Percentiles rank a stretch among this genome's conserved stretches.
These are phyloP conservation scores for Aspergillus cejpii DNA, from an alignment of 2,329 filamentous ascomycete species.

Conservation along the genomic window DNA sequence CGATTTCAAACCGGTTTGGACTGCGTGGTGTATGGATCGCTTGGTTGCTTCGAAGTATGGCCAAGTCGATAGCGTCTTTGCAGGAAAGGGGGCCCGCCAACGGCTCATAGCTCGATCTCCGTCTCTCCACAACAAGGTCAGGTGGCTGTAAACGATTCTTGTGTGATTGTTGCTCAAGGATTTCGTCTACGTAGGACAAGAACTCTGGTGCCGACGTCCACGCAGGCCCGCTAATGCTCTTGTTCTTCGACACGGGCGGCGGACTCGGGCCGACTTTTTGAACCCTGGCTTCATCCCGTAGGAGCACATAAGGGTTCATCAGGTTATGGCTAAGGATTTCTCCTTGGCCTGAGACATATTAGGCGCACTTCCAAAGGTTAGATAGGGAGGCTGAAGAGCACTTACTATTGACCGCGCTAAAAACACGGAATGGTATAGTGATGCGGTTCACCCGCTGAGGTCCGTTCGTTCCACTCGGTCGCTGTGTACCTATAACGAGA, in stretches of 20 bases:
- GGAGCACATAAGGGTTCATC: conserved; percentile 85
- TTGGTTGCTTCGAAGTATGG: conserved; percentile 76
- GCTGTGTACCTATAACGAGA: conserved; percentile 83
- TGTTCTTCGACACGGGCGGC: conserved; percentile 36
- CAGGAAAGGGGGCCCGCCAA: conserved; percentile 52
- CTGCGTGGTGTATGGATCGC: conserved; percentile 64
- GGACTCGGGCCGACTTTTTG: conserved; percentile 43
- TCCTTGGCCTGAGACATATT: conserved; percentile 52
- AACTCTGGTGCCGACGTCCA: conserved; percentile 57
- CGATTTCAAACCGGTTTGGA: conserved; percentile 91
- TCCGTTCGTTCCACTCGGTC: conserved; percentile 68
- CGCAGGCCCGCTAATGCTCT: conserved; percentile 39
- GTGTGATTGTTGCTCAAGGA: conserved; percentile 54
- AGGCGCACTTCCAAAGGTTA: conserved; percentile 8
- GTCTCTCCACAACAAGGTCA: conserved; percentile 64
- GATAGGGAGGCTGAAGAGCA: neutral
- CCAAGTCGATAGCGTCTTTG: conserved; percentile 82
- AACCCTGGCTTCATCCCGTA: conserved; percentile 72
- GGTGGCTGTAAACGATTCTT: conserved; percentile 54
- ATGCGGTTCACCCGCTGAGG: conserved; percentile 80
- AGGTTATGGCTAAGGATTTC: conserved; percentile 89
- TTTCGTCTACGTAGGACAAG: conserved; percentile 67
- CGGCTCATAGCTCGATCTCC: conserved; percentile 44
- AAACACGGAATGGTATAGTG: conserved; percentile 83
- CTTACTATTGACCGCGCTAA: conserved; percentile 79